Evolutionary conservation across 345 rosid genomes (phyloP).

Genomic region (Psidium guajava): DNA sequence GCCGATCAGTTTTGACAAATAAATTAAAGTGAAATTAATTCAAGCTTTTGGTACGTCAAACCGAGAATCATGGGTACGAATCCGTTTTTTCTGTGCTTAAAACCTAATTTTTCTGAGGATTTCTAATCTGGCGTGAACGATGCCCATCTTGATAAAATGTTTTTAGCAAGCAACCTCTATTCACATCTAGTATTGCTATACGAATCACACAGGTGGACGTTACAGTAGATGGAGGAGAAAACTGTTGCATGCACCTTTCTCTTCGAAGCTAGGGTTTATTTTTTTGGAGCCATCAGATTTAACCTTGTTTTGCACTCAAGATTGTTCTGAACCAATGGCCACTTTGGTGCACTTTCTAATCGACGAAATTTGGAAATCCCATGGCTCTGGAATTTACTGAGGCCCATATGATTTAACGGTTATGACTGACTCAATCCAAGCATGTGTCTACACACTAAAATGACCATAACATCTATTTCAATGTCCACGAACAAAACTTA

Average conservation of each 20-base stretch:
- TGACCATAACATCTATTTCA: not conserved
- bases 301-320: not conserved
- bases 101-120: not conserved
- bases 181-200: not conserved
- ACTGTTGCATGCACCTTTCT: not conserved
- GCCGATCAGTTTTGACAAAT: not conserved
- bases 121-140: not conserved
- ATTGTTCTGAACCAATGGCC: not conserved
- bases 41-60: not conserved
- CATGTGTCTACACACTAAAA: not conserved
- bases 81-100: not conserved
- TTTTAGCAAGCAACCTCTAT: not conserved
- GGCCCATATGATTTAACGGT: not conserved
- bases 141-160: not conserved
- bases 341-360: not conserved
- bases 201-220: not conserved
- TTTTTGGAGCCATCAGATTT: not conserved
- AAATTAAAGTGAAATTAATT: not conserved
- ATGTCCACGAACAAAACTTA: not conserved
- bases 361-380: not conserved
- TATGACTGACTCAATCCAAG: not conserved
- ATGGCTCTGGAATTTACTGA: not conserved
- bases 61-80: not conserved
- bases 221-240: not conserved
- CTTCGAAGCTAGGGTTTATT: not conserved